These are phyloP conservation scores for Dipodascopsis uninucleata DNA, from an alignment of 805 yeast genomes.

Conservation along the genomic window DNA sequence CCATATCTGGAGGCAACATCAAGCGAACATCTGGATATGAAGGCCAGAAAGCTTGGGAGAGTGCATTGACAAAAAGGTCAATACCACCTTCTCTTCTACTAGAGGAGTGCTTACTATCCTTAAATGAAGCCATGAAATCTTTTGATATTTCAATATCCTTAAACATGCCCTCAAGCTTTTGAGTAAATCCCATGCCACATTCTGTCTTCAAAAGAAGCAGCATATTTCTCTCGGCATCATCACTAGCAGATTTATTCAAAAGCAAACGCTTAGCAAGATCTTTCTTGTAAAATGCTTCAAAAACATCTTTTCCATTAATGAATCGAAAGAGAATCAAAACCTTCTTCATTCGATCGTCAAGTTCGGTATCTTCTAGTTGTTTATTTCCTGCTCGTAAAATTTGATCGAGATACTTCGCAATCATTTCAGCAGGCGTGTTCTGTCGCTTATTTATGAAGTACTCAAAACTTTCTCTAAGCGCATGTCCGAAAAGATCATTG, in stretches of 20 bases:
- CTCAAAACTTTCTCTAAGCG: conserved; percentile 27
- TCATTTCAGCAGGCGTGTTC: conserved; percentile 31
- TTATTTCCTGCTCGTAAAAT: conserved; percentile 31
- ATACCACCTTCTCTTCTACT: conserved; percentile 30
- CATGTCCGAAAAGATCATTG: conserved; percentile 21
- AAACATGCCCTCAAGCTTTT: conserved; percentile 81
- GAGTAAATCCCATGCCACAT: conserved; percentile 73
- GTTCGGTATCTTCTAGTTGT: conserved; percentile 43
- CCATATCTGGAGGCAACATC: conserved; percentile 32
- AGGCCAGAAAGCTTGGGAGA: conserved; percentile 37
- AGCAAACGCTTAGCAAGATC: conserved; percentile 79
- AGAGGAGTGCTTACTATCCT: conserved; percentile 20
- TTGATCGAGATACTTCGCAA: conserved; percentile 35
- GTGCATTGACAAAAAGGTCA: conserved; percentile 30
- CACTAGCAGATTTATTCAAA: conserved; percentile 45
- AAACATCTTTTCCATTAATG: conserved; percentile 77
- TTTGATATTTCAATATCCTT: conserved; percentile 65
- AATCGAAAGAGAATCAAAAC: conserved; percentile 63
- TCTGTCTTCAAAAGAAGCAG: conserved; percentile 68
- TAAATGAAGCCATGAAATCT: conserved; percentile 40
- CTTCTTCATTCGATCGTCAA: conserved; percentile 47
- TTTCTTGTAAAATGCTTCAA: conserved; percentile 78
- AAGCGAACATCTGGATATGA: conserved; percentile 31
- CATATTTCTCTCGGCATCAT: conserved; percentile 66
- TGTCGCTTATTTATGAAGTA: conserved; percentile 28